These are phyloP conservation scores for Fallopia convolvulus DNA, from an alignment of 148 eudicot species.

Conservation along the genomic window DNA sequence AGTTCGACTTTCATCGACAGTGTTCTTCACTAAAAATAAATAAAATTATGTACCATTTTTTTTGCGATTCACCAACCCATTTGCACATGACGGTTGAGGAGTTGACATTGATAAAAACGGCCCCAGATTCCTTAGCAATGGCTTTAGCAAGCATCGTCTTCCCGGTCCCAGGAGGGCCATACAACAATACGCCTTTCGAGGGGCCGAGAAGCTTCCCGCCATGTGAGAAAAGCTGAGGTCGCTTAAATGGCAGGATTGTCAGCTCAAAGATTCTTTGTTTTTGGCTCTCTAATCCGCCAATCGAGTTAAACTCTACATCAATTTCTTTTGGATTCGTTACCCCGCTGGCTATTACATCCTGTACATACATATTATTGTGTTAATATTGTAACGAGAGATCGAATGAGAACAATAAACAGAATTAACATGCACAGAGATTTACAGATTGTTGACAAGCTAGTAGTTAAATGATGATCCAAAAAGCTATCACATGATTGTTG, in stretches of 20 bases:
- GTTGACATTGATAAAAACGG: constrained; percentile 89
- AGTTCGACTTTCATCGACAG: no score
- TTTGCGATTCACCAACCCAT: constrained; percentile 97
- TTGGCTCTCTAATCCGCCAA: constrained; percentile 83
- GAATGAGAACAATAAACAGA: no score
- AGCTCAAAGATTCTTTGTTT: constrained; percentile 72
- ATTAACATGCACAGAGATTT: no score
- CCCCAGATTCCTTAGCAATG: constrained; percentile 97
- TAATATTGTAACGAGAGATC: no score
- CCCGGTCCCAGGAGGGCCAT: constrained; percentile 98
- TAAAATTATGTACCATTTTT: constrained; percentile 93
- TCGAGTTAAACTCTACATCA: constrained; percentile 68
- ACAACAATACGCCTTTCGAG: constrained; percentile 83
- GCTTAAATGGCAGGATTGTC: constrained; percentile 77
- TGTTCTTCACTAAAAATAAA: no score
- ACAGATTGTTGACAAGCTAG: no score
- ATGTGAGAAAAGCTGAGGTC: constrained; percentile 81
- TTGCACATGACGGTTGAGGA: constrained; percentile 88
- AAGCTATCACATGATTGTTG: no score
- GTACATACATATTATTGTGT: no score
- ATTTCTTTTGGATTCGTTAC: constrained; percentile 87
- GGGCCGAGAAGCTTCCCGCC: constrained; percentile 81
- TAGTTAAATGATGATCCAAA: no score
- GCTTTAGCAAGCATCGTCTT: constrained; percentile 99
- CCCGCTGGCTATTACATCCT: constrained; percentile 80